A percentile compares a stretch with the other conserved stretches of the same genome.
These are phyloP conservation scores for Aspergillus bertholletiae DNA, from an alignment of 495 filamentous ascomycete species.

Conservation along the genomic window DNA sequence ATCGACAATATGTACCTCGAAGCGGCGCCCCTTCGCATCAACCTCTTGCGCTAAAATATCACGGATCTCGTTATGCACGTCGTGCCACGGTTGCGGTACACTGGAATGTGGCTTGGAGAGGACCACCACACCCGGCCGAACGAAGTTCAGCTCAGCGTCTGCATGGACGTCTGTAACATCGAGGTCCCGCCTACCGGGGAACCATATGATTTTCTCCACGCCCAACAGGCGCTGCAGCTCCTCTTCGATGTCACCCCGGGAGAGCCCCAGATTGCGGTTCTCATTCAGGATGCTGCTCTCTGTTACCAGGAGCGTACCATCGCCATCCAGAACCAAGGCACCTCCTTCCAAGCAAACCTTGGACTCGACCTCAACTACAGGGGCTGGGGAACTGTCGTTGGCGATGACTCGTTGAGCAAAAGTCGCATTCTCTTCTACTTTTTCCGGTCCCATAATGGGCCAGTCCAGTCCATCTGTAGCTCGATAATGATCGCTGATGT, in stretches of 20 bases:
- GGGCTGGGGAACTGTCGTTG: not conserved
- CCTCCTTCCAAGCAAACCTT: constrained; percentile 28
- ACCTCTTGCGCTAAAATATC: constrained; percentile 16
- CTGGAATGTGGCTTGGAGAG: constrained; percentile 18
- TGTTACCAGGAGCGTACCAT: constrained; percentile 33
- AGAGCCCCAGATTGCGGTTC: constrained; percentile 26
- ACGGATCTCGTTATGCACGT: constrained; percentile 13
- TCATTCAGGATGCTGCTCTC: constrained; percentile 31
- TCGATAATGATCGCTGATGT: constrained; percentile 7
- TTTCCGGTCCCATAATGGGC: constrained; percentile 14
- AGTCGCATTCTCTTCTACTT: constrained; percentile 17
- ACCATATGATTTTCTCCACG: constrained; percentile 32
- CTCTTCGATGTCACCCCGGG: constrained; percentile 16
- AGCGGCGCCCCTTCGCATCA: constrained; percentile 25
- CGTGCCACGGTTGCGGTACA: not conserved
- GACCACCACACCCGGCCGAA: constrained; percentile 31
- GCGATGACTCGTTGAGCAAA: constrained; percentile 28
- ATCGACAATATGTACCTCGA: constrained; percentile 26
- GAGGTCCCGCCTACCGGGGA: constrained; percentile 27
- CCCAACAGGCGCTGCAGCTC: constrained; percentile 25
- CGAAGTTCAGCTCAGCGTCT: constrained; percentile 31
- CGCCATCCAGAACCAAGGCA: constrained; percentile 32
- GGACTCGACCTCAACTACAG: constrained; percentile 19
- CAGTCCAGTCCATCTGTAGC: constrained; percentile 13
- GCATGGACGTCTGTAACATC: constrained; percentile 39